Conservation (phyloP, 2,329 filamentous ascomycete genomes). For the Fusarium tanahbumbuense region DNA sequence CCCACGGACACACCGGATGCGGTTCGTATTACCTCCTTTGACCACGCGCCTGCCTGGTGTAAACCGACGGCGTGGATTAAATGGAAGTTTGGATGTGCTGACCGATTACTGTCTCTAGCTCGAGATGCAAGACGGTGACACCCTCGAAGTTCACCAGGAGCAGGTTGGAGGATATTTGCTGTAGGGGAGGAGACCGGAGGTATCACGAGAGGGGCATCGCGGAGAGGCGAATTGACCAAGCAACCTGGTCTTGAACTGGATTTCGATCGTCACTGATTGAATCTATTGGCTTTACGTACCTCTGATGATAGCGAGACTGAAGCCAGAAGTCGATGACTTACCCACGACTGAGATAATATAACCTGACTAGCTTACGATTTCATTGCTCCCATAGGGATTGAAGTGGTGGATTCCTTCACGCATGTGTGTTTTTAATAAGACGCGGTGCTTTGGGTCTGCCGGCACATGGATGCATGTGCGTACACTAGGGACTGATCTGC, state of each 20-base stretch:
- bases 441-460: neutral
- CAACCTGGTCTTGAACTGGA: slow-evolving; percentile 28
- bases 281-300: slow-evolving; percentile 40
- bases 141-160: slow-evolving; percentile 96
- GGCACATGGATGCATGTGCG: neutral
- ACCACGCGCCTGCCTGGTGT: neutral
- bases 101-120: slow-evolving; percentile 66
- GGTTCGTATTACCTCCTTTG: slow-evolving; percentile 67
- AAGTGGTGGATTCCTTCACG: neutral
- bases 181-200: slow-evolving; percentile 8
- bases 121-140: slow-evolving; percentile 96
- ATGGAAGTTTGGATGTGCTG: slow-evolving; percentile 7
- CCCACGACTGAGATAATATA: slow-evolving; percentile 50
- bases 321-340: slow-evolving; percentile 38
- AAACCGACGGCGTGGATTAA: neutral
- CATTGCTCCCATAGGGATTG: neutral
- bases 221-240: slow-evolving; percentile 17
- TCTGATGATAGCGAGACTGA: slow-evolving; percentile 34
- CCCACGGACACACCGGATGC: slow-evolving; percentile 89
- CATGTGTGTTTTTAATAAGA: neutral
- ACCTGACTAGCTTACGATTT: slow-evolving; percentile 23
- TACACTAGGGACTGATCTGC: neutral
- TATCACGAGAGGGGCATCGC: slow-evolving; percentile 2
- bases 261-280: slow-evolving; percentile 20
- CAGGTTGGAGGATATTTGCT: slow-evolving; percentile 81